Evolutionary conservation across 371 early-diverging fungal species (phyloP).

Genomic region (Syncephalis fuscata): DNA sequence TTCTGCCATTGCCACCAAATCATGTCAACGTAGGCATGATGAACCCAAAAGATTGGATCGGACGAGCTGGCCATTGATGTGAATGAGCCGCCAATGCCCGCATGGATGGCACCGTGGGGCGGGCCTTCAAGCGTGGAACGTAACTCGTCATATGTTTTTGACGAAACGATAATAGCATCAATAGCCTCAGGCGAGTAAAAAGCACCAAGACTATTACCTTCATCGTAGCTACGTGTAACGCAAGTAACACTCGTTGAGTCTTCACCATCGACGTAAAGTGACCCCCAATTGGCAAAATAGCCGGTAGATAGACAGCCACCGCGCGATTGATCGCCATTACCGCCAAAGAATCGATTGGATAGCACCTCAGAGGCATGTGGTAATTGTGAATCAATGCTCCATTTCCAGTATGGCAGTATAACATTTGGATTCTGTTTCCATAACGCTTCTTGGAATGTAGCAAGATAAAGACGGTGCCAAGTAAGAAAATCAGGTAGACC

Average conservation of each 20-base stretch:
- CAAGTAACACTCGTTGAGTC: constrained; percentile 3
- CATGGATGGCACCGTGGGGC: constrained; percentile 30
- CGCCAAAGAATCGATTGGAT: constrained; percentile 7
- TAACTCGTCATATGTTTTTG: constrained; percentile 14
- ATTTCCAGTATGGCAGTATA: constrained; percentile 7
- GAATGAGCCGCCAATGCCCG: constrained; percentile 23
- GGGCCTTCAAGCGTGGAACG: constrained; percentile 16
- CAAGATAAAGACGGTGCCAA: constrained; percentile 2
- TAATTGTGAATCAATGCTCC: constrained; percentile 14
- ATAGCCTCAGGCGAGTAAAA: constrained; percentile 11
- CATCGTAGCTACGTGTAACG: constrained; percentile 8
- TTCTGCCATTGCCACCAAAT: constrained; percentile 2
- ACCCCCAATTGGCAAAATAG: constrained; percentile 4
- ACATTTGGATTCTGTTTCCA: constrained; percentile 3
- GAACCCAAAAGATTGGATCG: constrained; percentile 4
- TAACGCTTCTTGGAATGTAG: neutral
- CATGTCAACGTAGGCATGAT: constrained; percentile 7
- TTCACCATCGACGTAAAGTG: constrained; percentile 5
- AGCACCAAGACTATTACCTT: constrained; percentile 11
- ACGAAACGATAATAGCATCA: constrained; percentile 8
- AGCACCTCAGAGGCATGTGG: constrained; percentile 6
- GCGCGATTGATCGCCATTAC: constrained; percentile 6
- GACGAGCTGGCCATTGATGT: constrained; percentile 10
- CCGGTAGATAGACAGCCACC: constrained; percentile 8
- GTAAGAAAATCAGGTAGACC: neutral